These are phyloP conservation scores for Fraxinus greggii DNA, from an alignment of 305 asterid genomes.

Conservation along the genomic window DNA sequence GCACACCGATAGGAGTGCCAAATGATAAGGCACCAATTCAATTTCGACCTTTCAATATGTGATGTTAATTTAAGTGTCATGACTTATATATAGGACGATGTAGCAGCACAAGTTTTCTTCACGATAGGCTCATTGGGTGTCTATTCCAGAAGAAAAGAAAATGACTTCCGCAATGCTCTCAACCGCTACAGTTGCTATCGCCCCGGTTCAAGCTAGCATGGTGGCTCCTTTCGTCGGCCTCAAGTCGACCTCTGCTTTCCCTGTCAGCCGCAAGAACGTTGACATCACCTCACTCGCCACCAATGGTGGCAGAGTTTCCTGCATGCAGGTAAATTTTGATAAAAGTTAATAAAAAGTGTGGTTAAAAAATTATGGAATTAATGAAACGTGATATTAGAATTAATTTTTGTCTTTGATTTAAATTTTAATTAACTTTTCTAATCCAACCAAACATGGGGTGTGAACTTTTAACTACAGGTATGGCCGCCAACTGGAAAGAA, in stretches of 20 bases:
- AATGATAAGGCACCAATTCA: slow-evolving; percentile 35
- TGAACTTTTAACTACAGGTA: slow-evolving; percentile 17
- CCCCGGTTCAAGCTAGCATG: slow-evolving; percentile 48
- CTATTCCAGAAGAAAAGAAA: background rate
- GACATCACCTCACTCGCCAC: slow-evolving; percentile 41
- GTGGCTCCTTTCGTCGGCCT: slow-evolving; percentile 55
- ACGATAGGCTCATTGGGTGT: background rate
- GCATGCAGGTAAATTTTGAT: slow-evolving; percentile 39
- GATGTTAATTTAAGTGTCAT: slow-evolving; percentile 23
- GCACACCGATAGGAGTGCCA: slow-evolving; percentile 17
- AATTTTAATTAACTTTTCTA: background rate
- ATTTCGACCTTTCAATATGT: slow-evolving; percentile 12
- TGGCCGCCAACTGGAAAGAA: slow-evolving; percentile 33
- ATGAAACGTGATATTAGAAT: no score
- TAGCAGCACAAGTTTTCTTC: background rate
- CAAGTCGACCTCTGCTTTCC: slow-evolving; percentile 41
- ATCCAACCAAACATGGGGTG: background rate
- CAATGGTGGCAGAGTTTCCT: slow-evolving; percentile 45
- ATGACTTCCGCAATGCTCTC: slow-evolving; percentile 48
- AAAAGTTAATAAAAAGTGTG: no score
- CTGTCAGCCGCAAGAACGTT: slow-evolving; percentile 36
- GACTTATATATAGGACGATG: slow-evolving; percentile 14
- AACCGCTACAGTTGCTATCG: slow-evolving; percentile 23
- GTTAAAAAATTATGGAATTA: no score
- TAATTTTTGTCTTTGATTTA: no score